Conservation (phyloP, 805 yeast genomes). For the Tetrapisispora arboricola region DNA sequence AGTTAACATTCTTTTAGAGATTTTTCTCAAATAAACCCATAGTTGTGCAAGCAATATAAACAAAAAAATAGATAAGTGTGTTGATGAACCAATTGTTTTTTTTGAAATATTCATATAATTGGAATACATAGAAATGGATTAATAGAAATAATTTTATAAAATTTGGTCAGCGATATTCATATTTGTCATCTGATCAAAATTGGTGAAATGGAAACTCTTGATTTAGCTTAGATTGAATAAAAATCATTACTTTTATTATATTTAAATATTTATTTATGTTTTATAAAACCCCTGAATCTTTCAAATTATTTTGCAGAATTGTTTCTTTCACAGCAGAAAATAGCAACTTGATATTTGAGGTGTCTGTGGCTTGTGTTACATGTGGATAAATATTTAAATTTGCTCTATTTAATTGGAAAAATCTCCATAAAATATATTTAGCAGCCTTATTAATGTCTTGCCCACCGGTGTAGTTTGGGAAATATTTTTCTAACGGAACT, state of each 20-base stretch:
- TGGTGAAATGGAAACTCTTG: no score
- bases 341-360: conserved; percentile 76
- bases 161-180: no score
- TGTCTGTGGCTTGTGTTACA: conserved; percentile 90
- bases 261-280: neutral
- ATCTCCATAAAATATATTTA: conserved; percentile 83
- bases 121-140: no score
- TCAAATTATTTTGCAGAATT: conserved; percentile 61
- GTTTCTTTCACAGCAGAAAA: conserved; percentile 79
- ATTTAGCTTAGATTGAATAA: no score
- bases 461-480: conserved; percentile 92
- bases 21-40: neutral
- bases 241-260: no score
- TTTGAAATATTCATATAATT: neutral
- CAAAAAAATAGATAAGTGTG: no score
- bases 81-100: no score
- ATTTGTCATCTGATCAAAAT: no score
- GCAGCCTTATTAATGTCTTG: conserved; percentile 82
- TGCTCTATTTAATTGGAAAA: conserved; percentile 73
- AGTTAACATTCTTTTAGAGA: conserved; percentile 18
- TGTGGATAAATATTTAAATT: conserved; percentile 80
- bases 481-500: conserved; percentile 71
- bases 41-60: no score
- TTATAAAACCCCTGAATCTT: conserved; percentile 62
- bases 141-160: no score